Base-by-base conservation (phyloP, 2,329 filamentous ascomycete genomes). In the Pestalotiopsis fici region DNA sequence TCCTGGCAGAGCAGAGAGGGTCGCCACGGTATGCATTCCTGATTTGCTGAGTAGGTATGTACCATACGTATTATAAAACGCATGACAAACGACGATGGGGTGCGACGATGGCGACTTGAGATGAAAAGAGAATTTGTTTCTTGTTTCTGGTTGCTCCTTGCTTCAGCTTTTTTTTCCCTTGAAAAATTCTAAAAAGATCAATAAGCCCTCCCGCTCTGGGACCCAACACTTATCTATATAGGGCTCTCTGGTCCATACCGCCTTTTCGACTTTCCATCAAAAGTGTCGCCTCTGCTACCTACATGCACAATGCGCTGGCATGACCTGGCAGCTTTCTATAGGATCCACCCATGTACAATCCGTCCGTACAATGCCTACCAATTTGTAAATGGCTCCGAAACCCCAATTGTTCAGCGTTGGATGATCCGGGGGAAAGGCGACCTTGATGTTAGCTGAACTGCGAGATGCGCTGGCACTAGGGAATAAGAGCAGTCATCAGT, bases 301-400 rank as follows among this genome's bases (percentile, higher is more conserved):
- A 73, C 71, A 78, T 78, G 76, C 76, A 78, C 70, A 76, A 74
- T 78, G 76, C 75, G 76, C 71, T 78, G 76, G 74, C 74, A 74
- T 78, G 76, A 76, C 76, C 71, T 78, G 76, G 74, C 74, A 75
- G 70, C 73, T 74, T 73, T 74, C 71, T 71, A 78, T 74, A 74
- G 75, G 76, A 70, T 57, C 69, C 73, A 71, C 70, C 69, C 35
- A 63, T 66, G 50, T 65, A 43, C 63, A 65, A 47, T 50, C 37
- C 23, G 31, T 39, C 63, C 35, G 27, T 27, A 43, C 63, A 65
- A 31, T 39, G 50, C 35, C 43, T 27, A 56, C 56, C 37, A 47
- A 65, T 59, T 37, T 65, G 64, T 65, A 28, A 35, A 50, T 31
- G 57, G 31, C 64, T 66, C 64, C 64, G 35, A 60, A 47, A 27